Base-by-base conservation (phyloP, 208 protist genomes). In the Herpetomonas muscarum region DNA sequence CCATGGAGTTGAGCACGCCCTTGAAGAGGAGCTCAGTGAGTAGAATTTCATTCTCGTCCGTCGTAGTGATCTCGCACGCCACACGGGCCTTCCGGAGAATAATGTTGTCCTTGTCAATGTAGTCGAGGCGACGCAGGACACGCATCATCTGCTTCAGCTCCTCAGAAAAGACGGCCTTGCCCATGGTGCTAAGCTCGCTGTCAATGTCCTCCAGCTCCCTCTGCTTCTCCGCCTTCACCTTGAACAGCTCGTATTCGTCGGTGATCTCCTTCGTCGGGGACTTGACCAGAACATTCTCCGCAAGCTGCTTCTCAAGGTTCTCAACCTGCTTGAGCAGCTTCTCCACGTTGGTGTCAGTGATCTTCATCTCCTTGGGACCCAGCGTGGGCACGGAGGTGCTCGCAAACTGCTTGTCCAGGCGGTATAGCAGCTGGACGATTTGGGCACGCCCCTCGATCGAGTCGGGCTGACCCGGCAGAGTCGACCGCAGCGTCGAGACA, bases 11-110 rank as follows among this genome's bases (percentile, higher is more conserved):
- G 62, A 99, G 96, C 24, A 98, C 72, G 59, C 97, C 97, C 37
- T 93, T 93, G 71, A 99, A 99, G 15, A 99, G 87, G 12, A 99
- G 69, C 62, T 99, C 98, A 0, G 97, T 98, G 24, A 99, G 79
- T 1, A 99, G 81, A 44, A 99, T 91, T 70, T 99, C 89, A 61
- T 93, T 95, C 55, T 97, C 98, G 59, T 99, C 97, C 4, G 86
- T 97, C 0, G 98, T 93, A 25, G 88, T 99, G 39, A 99, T 98
- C 71, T 99, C 97, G 55, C 96, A 98, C 22, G 98, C 98, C 24
- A 99, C 96, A 29, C 96, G 86, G 9, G 97, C 98, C 76, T 99
- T 99, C 10, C 96, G 64, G 12, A 94, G 76, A 42, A 99, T 97
- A 7, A 99, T 97, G 76, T 98, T 96, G 30, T 99, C 96, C 55